Percentiles rank a stretch among this genome's conserved stretches.
Conservation (phyloP, 2,329 filamentous ascomycete genomes). For the Clonostachys byssicola region DNA sequence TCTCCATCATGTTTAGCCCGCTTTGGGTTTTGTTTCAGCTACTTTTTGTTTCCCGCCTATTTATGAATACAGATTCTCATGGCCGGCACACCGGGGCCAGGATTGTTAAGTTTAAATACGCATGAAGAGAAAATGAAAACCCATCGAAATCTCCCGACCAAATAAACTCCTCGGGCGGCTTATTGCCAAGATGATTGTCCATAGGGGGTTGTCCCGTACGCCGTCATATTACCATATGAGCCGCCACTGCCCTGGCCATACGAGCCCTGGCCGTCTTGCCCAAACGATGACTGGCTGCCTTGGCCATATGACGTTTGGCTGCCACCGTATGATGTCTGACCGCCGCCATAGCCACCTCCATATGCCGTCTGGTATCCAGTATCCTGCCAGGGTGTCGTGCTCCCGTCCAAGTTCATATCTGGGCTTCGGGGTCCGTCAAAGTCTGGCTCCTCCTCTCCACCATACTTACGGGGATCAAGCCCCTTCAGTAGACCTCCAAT, state of each 20-base stretch:
- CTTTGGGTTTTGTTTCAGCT: no score
- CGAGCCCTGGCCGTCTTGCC: slow-evolving; percentile 46
- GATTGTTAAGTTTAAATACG: no score
- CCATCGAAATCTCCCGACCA: no score
- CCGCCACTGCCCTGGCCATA: neutral
- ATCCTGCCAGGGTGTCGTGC: slow-evolving; percentile 47
- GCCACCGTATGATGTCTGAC: slow-evolving; percentile 63
- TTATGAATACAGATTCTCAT: no score
- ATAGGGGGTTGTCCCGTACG: slow-evolving; percentile 30
- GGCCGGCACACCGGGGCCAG: no score
- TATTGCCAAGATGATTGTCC: slow-evolving; percentile 43
- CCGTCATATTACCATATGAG: neutral
- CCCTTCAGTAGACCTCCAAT: slow-evolving; percentile 72
- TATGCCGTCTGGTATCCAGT: slow-evolving; percentile 50
- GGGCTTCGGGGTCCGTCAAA: slow-evolving; percentile 65
- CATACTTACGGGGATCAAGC: slow-evolving; percentile 40
- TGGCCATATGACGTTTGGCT: slow-evolving; percentile 42
- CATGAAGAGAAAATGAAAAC: no score
- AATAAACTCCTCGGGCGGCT: neutral
- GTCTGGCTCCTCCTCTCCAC: slow-evolving; percentile 53
- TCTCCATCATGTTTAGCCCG: no score
- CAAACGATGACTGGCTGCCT: slow-evolving; percentile 45
- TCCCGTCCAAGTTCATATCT: slow-evolving; percentile 55
- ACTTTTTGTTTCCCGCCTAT: no score
- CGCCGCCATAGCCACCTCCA: slow-evolving; percentile 63